Conservation (phyloP, 306 rosid species). For the Clitoria ternatea region DNA sequence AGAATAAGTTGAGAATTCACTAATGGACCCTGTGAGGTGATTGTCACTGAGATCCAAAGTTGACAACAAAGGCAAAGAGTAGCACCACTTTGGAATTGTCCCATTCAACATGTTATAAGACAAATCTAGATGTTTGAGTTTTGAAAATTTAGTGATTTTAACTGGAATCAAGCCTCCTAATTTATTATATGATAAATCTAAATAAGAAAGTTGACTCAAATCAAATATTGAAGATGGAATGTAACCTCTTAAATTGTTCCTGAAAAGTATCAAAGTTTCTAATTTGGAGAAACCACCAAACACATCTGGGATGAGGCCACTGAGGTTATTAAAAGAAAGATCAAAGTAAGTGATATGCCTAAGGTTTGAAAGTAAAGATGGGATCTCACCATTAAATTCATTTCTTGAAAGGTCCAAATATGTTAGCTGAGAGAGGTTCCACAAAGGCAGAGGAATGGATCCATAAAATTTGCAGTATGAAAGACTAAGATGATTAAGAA, state of each 20-base stretch:
- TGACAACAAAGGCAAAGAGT: not conserved
- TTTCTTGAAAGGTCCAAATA: not conserved
- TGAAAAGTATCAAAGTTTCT: rapidly evolving
- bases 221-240: conserved; percentile 2
- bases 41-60: not conserved
- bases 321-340: not conserved
- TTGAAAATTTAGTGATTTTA: not conserved
- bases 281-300: not conserved
- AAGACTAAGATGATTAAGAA: not conserved
- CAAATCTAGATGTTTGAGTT: rapidly evolving
- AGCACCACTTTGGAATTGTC: not conserved
- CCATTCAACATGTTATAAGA: not conserved
- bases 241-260: not conserved
- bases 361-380: conserved; percentile 1
- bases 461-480: not conserved
- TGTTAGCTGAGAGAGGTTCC: conserved; percentile 21
- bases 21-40: not conserved
- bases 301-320: not conserved
- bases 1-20: not conserved
- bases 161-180: conserved; percentile 1
- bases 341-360: not conserved
- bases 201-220: too few species aligned
- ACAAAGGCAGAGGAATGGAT: not conserved
- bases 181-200: not conserved
- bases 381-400: conserved; percentile 10